Percentiles rank a stretch among this genome's conserved stretches.
phyloP scores from a whole-genome alignment of 805 yeast genomes.

The Metschnikowia vanudenii region DNA sequence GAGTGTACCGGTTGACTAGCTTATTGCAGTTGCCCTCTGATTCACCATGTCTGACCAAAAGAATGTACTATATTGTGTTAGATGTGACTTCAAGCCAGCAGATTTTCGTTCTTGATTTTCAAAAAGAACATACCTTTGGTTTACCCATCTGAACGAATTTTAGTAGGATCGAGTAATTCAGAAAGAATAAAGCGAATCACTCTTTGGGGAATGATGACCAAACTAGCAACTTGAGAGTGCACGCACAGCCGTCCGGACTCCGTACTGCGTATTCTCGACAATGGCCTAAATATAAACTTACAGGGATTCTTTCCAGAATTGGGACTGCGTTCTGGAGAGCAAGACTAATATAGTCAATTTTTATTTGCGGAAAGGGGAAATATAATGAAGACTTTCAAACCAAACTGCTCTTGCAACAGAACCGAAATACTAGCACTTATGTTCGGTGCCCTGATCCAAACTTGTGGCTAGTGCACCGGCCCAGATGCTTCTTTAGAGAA shows the following conservation, averaged over 20 bases:
- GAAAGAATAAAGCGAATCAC: no score
- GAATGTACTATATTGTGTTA: constrained; percentile 50
- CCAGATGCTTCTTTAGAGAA: neutral
- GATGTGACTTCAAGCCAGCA: constrained; percentile 1
- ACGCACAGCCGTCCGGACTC: constrained; percentile 2
- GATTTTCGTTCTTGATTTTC: neutral
- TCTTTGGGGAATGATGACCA: no score
- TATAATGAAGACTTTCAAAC: no score
- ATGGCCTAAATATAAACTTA: neutral
- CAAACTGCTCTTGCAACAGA: no score
- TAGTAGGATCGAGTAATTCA: neutral
- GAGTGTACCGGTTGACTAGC: constrained; percentile 68
- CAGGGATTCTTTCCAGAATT: neutral
- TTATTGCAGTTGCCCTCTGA: constrained; percentile 89
- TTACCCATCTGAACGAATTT: constrained; percentile 24
- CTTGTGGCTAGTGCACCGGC: neutral
- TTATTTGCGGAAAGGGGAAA: no score
- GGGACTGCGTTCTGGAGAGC: neutral
- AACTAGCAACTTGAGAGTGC: constrained; percentile 1
- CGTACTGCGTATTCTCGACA: constrained; percentile 6
- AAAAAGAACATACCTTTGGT: constrained; percentile 29
- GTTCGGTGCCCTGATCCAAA: no score
- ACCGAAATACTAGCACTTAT: no score
- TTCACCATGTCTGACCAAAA: constrained; percentile 88
- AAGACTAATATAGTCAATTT: no score